Base-by-base conservation (phyloP, 495 filamentous ascomycete species). In the Letharia columbiana region DNA sequence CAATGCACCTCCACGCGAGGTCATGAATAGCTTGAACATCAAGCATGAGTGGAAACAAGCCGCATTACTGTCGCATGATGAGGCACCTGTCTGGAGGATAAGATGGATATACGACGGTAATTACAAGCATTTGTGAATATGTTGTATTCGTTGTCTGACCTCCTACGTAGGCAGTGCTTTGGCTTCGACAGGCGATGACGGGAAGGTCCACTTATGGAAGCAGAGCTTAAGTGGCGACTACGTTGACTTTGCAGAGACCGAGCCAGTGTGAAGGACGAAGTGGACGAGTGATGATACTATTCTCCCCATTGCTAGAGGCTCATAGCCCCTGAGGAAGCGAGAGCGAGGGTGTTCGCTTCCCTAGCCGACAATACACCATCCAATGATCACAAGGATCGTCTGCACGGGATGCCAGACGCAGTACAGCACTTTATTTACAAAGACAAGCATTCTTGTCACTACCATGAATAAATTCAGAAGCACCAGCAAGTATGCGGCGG, bases 151-250 rank as follows among this genome's bases (percentile, higher is more conserved):
- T 33, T 7, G 12, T n/a, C 52, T 68, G 47, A 69, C 33, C 40
- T 44, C 42, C 37, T 35, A 39, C 40, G 50, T 61, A 83, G 81
- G 80, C 40, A 80, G 81, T 66, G 76, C 76, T 37, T 72, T 83
- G 37, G 78, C 81, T 17, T 80, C 80, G 15, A 78, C 79, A 5
- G 80, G 81, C 1, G 80, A 82, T 54, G 77, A 81, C 67, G 80
- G 80, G 5, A 72, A 72, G 42, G 77, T 81, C 40, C 78, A 81
- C 45, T 77, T 83, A 60, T 83, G 81, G 81, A 83, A 80, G 64
- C 78, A 78, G 63, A 75, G 74, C 31, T 50, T 82, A 44, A 75
- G 75, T 28, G 80, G 79, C 23, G 76, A 80, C 64, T 83, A 78
- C 78, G 72, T 82, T 28, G 80, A 82, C 63, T 83, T 77, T 68